Evolutionary conservation across 2,329 filamentous ascomycete genomes (phyloP), one percentile per base, ranked within the genome.

Genomic region (Epichloe uncinata): DNA sequence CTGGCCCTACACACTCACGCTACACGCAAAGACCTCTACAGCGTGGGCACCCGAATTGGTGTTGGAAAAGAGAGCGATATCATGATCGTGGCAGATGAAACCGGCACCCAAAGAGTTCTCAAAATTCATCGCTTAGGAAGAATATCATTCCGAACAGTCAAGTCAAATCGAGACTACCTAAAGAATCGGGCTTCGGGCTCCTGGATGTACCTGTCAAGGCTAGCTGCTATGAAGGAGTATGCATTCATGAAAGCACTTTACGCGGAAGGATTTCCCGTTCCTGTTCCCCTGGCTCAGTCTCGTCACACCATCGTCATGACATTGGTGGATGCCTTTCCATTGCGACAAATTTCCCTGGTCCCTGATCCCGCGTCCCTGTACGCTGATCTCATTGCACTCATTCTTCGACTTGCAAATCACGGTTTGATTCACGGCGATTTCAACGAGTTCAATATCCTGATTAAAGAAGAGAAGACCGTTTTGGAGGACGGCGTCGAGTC

Each of bases 51-150:
- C 66, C 86, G 94, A 61, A 87, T 98, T 56, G 93, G 94, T 45
- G 90, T 97, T 3, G 93, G 93, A 49, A 98, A 98, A 67, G 93
- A 98, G 70, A 95, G 87, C 58, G 93, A 98, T 63, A 97, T 98
- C 62, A 86, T 94, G 67, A 84, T 97, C 51, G 90, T 95, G 45
- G 91, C 93, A 50, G 82, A 89, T 60, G 76, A 88, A 48, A 77
- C 75, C 5, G 89, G 88, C 51, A 72, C 73, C 18, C 89, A 96
- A 64, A 75, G 79, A 53, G 85, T 98, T 15, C 77, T 98, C 57
- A 98, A 98, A 72, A 95, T 98, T 61, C 93, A 98, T 69, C 82
- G 93, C 44, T 77, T 98, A 4, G 93, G 93, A 43, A 84, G 93
- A 60, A 95, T 98, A 60, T 96, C 90, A 34, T 98, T 98, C 73